phyloP scores from a whole-genome alignment of 257 asterid species.

The Solanum paucissectum region DNA sequence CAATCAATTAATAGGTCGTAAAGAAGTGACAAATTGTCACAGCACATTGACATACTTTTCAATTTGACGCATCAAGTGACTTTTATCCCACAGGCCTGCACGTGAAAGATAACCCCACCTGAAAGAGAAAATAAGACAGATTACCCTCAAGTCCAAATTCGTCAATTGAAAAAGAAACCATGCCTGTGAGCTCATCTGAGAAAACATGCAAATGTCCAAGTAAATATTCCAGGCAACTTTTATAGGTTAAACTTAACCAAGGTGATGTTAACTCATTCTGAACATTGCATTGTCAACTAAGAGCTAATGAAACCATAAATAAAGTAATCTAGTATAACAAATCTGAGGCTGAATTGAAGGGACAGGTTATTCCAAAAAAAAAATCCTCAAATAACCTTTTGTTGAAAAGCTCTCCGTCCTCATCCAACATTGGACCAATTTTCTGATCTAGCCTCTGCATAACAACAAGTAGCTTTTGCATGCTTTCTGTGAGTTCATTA shows the following conservation, averaged over 20 bases:
- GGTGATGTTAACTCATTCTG: background rate
- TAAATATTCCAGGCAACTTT: background rate
- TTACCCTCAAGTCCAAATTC: conserved; percentile 1
- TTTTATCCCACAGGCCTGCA: conserved; percentile 95
- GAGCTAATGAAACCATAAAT: background rate
- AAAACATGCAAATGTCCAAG: background rate
- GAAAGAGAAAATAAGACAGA: conserved; percentile 14
- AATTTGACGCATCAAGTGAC: conserved; percentile 90
- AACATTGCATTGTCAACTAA: background rate
- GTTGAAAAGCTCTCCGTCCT: conserved; percentile 79
- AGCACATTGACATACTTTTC: conserved; percentile 53
- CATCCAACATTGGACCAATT: conserved; percentile 74
- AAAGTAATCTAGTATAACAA: background rate
- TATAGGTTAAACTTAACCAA: background rate
- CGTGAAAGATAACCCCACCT: conserved; percentile 94
- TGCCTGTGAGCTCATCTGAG: background rate
- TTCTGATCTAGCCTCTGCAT: conserved; percentile 77
- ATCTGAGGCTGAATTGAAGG: background rate
- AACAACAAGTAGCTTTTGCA: conserved; percentile 76
- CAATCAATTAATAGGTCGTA: background rate
- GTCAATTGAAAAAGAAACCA: background rate
- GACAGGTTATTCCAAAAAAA: background rate
- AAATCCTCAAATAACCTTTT: conserved; percentile 25
- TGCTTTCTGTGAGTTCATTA: conserved; percentile 67
- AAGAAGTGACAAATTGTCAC: background rate